These are phyloP conservation scores for Claviceps sp. DNA, from an alignment of 2,329 filamentous ascomycete genomes.

Conservation along the genomic window DNA sequence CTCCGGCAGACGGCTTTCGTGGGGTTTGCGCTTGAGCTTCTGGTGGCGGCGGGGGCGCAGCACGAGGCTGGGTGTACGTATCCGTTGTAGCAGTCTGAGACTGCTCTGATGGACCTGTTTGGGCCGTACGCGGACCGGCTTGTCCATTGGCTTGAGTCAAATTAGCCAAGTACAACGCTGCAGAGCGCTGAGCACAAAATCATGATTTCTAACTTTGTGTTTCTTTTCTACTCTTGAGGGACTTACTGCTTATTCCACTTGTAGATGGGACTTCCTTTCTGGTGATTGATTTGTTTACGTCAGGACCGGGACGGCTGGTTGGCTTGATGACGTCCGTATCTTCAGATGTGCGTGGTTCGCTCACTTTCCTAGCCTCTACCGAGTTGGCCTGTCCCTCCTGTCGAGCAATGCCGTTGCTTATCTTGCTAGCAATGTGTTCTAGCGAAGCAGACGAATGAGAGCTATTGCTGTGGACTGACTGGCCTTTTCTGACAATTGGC, in stretches of 20 bases:
- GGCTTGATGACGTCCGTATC: conserved; percentile 34
- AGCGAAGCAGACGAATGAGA: conserved; percentile 27
- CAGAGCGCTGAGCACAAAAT: not conserved
- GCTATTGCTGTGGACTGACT: conserved; percentile 26
- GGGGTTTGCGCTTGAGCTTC: conserved; percentile 18
- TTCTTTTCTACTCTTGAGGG: not conserved
- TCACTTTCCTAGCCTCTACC: conserved; percentile 22
- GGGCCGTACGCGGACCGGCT: not conserved
- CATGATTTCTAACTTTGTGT: not conserved
- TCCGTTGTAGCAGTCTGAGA: conserved; percentile 23
- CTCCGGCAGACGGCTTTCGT: conserved; percentile 34
- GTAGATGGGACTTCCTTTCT: conserved; percentile 49
- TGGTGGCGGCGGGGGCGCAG: conserved; percentile 38
- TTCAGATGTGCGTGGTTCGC: conserved; percentile 41
- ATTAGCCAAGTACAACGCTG: not conserved
- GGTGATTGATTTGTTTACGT: conserved; percentile 36
- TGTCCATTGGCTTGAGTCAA: conserved; percentile 2
- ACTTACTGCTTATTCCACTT: conserved; percentile 28
- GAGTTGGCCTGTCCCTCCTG: conserved; percentile 12
- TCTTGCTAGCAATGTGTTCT: conserved; percentile 21
- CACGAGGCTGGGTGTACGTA: conserved; percentile 44
- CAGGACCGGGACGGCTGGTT: conserved; percentile 24
- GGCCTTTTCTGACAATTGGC: conserved; percentile 46
- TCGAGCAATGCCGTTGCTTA: conserved; percentile 19
- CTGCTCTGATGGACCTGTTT: not conserved